These are phyloP conservation scores for Cadophora gregata DNA, from an alignment of 2,329 filamentous ascomycete genomes.

Conservation along the genomic window DNA sequence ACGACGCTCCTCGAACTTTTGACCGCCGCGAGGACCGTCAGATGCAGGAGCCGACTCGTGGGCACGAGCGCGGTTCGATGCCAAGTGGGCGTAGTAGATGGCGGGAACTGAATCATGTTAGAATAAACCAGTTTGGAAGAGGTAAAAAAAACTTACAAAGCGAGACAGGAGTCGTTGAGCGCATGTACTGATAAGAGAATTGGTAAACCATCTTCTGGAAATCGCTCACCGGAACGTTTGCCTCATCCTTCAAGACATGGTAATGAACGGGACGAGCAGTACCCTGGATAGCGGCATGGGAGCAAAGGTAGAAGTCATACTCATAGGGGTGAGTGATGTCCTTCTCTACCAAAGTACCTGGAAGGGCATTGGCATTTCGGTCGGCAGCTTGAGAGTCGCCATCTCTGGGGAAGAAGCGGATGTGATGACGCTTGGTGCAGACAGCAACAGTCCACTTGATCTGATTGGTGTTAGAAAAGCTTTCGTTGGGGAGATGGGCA, in stretches of 20 bases:
- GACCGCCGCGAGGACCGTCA: slow-evolving; percentile 51
- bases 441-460: slow-evolving; percentile 82
- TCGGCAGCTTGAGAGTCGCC: slow-evolving; percentile 61
- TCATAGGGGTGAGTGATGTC: slow-evolving; percentile 83
- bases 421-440: slow-evolving; percentile 91
- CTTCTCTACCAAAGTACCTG: slow-evolving; percentile 84
- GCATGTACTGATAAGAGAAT: slow-evolving; percentile 90
- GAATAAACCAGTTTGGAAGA: neutral
- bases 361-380: slow-evolving; percentile 79
- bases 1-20: slow-evolving; percentile 48
- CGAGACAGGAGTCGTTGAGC: slow-evolving; percentile 92
- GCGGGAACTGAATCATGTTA: slow-evolving; percentile 62
- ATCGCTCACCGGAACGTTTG: slow-evolving; percentile 66
- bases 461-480: slow-evolving; percentile 21
- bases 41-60: slow-evolving; percentile 66
- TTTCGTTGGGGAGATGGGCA: neutral
- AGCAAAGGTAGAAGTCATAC: slow-evolving; percentile 56
- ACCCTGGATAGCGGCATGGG: slow-evolving; percentile 85
- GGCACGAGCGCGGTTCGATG: slow-evolving; percentile 76
- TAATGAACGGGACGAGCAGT: slow-evolving; percentile 94
- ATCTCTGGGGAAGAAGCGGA: slow-evolving; percentile 83
- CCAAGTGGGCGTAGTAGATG: slow-evolving; percentile 95
- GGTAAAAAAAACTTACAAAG: slow-evolving; percentile 38
- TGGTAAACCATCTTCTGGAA: slow-evolving; percentile 92
- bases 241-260: slow-evolving; percentile 85